Evolutionary conservation across 495 filamentous ascomycete species (phyloP), one percentile per base, ranked within the genome.

Genomic region (Penicillium pancosmium): DNA sequence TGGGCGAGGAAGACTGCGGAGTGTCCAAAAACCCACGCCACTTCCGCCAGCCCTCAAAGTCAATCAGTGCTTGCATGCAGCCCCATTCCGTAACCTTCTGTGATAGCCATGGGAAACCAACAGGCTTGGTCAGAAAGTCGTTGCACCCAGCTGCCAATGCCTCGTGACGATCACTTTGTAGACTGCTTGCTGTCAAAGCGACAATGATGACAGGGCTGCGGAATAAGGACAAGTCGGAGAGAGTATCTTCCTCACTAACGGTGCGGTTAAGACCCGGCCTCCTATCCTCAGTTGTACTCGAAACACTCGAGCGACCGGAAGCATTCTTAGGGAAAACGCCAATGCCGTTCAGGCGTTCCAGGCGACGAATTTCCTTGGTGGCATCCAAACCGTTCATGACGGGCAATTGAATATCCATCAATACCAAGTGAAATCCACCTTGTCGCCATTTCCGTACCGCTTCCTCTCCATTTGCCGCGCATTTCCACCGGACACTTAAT

Each of bases 41-140:
- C 73, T 92, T 91, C 44, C 92, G 86, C 94, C 94, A 98, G 53
- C 94, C 94, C 67, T 98, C 94, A 65, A 92, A 98, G 79, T 98
- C 94, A 73, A 98, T 98, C 53, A 98, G 78, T 18, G 95, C 95
- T 80, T 98, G 94, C 81, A 98, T 97, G 77, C 94, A 98, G 61
- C 94, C 94, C 94, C 94, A 98, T 84, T 98, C 94, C 70, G 93
- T 97, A 41, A 98, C 92, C 70, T 98, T 98, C 41, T 93, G 86
- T 67, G 96, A 90, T 13, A 98, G 82, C 94, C 94, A 98, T 57
- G 95, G 92, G 68, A 97, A 98, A 63, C 93, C 95, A 52, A 98
- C 92, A 21, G 94, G 94, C 91, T 98, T 98, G 61, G 94, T 98
- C 56, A 98, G 78, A 73, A 98, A 98, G 74, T 98, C 94, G 67